phyloP scores from a whole-genome alignment of 2,329 filamentous ascomycete species.

The Diaporthe humulicola region DNA sequence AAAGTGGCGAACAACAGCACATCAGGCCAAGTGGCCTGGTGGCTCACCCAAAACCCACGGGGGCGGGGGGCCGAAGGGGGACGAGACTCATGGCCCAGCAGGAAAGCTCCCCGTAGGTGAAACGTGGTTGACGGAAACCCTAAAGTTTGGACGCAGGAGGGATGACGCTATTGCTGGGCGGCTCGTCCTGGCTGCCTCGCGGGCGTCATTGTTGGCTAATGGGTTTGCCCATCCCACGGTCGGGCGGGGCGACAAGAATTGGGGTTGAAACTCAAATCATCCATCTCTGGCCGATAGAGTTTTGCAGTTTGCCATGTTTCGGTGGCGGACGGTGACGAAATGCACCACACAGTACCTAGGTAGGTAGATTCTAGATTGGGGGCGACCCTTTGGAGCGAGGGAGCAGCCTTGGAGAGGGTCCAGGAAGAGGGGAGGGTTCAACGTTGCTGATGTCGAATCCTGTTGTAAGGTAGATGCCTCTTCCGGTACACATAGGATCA shows the following conservation, averaged over 20 bases:
- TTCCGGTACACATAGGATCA: neutral
- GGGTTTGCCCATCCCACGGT: slow-evolving; percentile 13
- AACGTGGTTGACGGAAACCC: slow-evolving; percentile 31
- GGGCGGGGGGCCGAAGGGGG: neutral
- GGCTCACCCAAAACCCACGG: neutral
- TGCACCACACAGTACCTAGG: too few relatives aligned
- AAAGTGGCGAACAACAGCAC: slow-evolving; percentile 26
- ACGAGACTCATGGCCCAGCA: slow-evolving; percentile 14
- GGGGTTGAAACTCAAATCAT: slow-evolving; percentile 30
- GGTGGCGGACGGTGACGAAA: slow-evolving; percentile 24
- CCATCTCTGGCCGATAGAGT: slow-evolving; percentile 26
- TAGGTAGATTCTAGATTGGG: too few relatives aligned
- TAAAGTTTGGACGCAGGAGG: slow-evolving; percentile 22
- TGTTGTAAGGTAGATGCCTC: neutral
- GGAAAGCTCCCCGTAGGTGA: slow-evolving; percentile 29
- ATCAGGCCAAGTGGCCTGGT: slow-evolving; percentile 10
- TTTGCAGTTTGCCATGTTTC: slow-evolving; percentile 32
- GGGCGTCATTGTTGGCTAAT: slow-evolving; percentile 12
- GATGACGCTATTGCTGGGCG: slow-evolving; percentile 17
- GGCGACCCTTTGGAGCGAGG: neutral
- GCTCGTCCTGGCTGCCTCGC: neutral
- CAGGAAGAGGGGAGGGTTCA: neutral
- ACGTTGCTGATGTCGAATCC: neutral
- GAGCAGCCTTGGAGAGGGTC: neutral
- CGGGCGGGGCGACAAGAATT: slow-evolving; percentile 16